Base-by-base conservation (phyloP, 805 yeast species). In the Schizosaccharomyces octosporus region DNA sequence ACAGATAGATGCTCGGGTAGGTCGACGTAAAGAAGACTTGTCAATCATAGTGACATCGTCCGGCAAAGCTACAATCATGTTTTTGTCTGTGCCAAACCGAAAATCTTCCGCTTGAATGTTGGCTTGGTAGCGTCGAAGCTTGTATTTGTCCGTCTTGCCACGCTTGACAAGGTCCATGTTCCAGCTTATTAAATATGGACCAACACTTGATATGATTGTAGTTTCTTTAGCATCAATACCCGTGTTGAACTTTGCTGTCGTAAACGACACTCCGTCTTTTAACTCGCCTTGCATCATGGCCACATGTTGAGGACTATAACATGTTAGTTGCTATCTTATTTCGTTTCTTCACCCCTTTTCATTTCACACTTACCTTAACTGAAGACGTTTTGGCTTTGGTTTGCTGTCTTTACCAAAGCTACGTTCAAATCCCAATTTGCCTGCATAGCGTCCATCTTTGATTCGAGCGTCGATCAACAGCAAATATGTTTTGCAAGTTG, bases 101-200 rank as follows among this genome's bases (percentile, higher is more conserved):
- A 87, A 88, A 68, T 84, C 83, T 67, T 86, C 90, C 54, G 84
- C 87, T 62, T 85, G 79, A 63, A 87, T 31, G 24, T 60, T 19
- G 57, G 41, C 78, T 27, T 75, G 72, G 69, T 84, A 84, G 62
- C 80, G 75, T 69, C 79, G 82, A 68, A 89, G 81, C 60, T 76
- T 72, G 69, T 85, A 86, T 5, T 84, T 78, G 31, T 74, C 76
- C 55, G 71, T 71, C 62, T 78, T 79, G 62, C 81, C 80, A 55
- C 73, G 72, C 55, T 83, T 68, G 15, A 84, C 75, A 64, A 81
- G 79, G 65, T 74, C 76, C 68, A 88, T 70, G 13, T 84, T 81
- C 95, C 95, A 88, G 0, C 85, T 77, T 27, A 88, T 78, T 29
- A 87, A 84, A 70, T 81, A 88, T 21, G 89, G 90, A 1, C 95